Evolutionary conservation across 208 protist species (phyloP), one percentile per base, ranked within the genome.

Genomic region (Phytomonas sp.): DNA sequence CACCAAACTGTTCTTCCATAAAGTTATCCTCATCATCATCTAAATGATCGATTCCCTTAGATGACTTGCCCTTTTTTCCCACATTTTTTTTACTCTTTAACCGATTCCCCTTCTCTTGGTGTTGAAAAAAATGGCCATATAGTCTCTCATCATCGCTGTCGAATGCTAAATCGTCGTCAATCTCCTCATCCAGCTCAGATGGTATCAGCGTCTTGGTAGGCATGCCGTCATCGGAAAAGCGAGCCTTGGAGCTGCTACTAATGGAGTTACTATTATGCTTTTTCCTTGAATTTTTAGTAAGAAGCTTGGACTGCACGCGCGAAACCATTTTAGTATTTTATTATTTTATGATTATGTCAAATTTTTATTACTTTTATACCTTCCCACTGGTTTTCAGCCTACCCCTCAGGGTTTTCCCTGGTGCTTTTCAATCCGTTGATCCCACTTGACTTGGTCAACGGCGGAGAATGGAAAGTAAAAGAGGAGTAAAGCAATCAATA

Each of bases 111-210:
- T 81, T 76, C 30, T 78, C 40, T 15, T 17, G 40, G 40, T 15
- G 26, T 20, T 67, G 43, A 62, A 96, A 96, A 56, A 96, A 90
- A 56, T 92, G 81, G 4, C 91, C 91, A 70, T 93, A 96, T 63
- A 90, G 76, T n/a, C 75, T 71, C 69, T 96, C 91, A 63, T 96
- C 91, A 33, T 96, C 91, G 67, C 88, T 94, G 73, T 96, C 85
- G 75, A 96, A 96, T 53, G 91, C 91, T 26, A 96, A 76, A 36
- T 96, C 91, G 67, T 96, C 91, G 68, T 96, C 88, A 62, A 96
- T 92, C 73, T 96, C 91, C 71, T 96, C 91, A 60, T 96, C 91
- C 17, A 94, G 34, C 37, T 96, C 85, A 13, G 84, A 74, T 15
- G 88, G 91, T 51, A 96, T 96, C 13, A 91, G 72, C 4, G 90